Base-by-base conservation (phyloP, 192 early-diverging fungal species). In the Phlyctochytrium arcticum region DNA sequence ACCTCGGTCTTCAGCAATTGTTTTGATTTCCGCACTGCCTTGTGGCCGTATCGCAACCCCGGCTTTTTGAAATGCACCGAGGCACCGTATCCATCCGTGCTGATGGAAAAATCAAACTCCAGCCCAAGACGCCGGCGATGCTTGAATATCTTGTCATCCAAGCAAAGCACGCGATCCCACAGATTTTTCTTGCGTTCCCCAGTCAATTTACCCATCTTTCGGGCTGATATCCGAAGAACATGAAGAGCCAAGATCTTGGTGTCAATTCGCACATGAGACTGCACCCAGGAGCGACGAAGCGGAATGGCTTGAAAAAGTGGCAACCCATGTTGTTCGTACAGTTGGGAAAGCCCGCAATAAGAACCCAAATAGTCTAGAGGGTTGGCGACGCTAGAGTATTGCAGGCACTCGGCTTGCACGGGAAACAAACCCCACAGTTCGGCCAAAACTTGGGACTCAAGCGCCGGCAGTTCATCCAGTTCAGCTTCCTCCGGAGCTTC, bases 211-310 rank as follows among this genome's bases (percentile, higher is more conserved):
- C 39, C 39, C 9, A 42, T 42, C 39, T 42, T 42, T 42, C 9
- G n/a, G 9, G 9, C 9, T 10, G n/a, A 9, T 42, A 42, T 9
- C n/a, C 39, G 9, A 42, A 42, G 39, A n/a, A 42, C n/a, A 42
- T 42, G 39, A 10, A n/a, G 9, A 10, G 9, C 39, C 39, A 65
- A 51, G 21, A 59, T 59, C 19, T 24, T 3, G 3, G 62, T 60
- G 55, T 65, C 62, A 57, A 65, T 59, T 2, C n/a, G 5, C n/a
- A 65, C 51, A 27, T 54, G 33, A 29, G 53, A 57, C 31, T 65
- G 62, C 19, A 23, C 33, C 6, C 26, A 19, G 31, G 10, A 15
- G 9, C 35, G 5, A 32, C 62, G 62, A 10, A 65, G 39, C 3
- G 62, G 62, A 34, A 57, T 21, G n/a, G 62, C 62, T 30, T 33